Evolutionary conservation across 805 yeast genomes (phyloP), one percentile per base, ranked within the genome.

Genomic region (Candida mattraensis): DNA sequence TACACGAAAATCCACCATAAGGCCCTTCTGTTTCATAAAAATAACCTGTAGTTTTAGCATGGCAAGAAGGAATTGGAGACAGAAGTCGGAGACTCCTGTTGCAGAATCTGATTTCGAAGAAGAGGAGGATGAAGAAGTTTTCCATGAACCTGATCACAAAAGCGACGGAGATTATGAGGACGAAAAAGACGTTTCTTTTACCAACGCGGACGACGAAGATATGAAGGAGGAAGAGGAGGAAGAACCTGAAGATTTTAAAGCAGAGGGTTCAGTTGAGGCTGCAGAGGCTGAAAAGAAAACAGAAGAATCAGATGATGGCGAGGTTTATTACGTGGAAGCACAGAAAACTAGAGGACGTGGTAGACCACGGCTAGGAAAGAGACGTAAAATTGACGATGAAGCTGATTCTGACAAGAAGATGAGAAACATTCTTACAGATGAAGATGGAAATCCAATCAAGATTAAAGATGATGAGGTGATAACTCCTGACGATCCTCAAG

Each of bases 381-480:
- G 44, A 32, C 40, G 38, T 37, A 48, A 42, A 54, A 48, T 54
- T 28, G 68, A 49, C 18, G 56, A 42, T 5, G 54, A 45, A 19
- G 53, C 32, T 2, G 51, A 40, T 22, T 38, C 45, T 52, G 60
- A 24, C 63, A 74, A 19, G 63, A 65, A 13, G 55, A 58, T 29
- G 12, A 45, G 48, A 28, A 44, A 38, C 18, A 42, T 39, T n/a
- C 47, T 40, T 20, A 40, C 43, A 24, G 88, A 84, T 53, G 84
- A 76, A 28, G 74, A 78, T 18, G 95, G 94, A 2, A 74, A 78
- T 39, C 80, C 83, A 11, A 64, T 78, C 35, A 69, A 70, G 18
- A 70, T 89, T 5, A 67, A 66, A 15, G 74, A 82, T 53, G 96
- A 88, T 55, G 97, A 91, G 66, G 80, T 82, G 28, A 78, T 74